A percentile compares a stretch with the other conserved stretches of the same genome.
These are phyloP conservation scores for Musa itinerans DNA, from an alignment of 176 grass and related monocot genomes.

Conservation along the genomic window DNA sequence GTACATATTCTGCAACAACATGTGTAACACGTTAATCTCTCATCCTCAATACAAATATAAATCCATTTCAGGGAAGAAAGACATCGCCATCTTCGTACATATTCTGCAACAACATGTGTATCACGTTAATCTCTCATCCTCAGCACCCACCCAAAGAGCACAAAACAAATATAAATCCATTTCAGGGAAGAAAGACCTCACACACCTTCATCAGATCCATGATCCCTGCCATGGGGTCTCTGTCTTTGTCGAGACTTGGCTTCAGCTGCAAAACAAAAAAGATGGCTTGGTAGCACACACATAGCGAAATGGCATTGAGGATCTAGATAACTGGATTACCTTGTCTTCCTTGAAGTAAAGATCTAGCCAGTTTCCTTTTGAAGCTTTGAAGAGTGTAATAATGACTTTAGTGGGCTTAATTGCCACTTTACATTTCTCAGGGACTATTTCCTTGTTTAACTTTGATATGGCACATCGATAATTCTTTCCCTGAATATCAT, in stretches of 20 bases:
- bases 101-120: constrained; percentile 30
- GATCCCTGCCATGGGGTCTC: constrained; percentile 77
- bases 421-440: constrained; percentile 66
- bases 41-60: background rate
- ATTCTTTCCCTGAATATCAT: constrained; percentile 76
- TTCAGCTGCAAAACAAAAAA: constrained; percentile 43
- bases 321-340: too few species aligned
- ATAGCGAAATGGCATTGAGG: too few species aligned
- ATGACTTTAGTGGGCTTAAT: constrained; percentile 69
- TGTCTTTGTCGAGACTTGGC: constrained; percentile 55
- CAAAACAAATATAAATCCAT: background rate
- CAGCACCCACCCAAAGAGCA: background rate
- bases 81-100: too few species aligned
- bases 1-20: constrained; percentile 51
- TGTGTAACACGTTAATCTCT: too few species aligned
- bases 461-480: constrained; percentile 67
- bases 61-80: background rate
- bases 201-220: constrained; percentile 87
- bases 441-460: constrained; percentile 80
- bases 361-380: background rate
- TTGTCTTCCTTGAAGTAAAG: too few species aligned
- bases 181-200: background rate
- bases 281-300: too few species aligned
- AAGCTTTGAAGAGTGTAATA: constrained; percentile 59
- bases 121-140: too few species aligned